These are phyloP conservation scores for Backusella liffmaniae DNA, from an alignment of 192 early-diverging fungal genomes.

Conservation along the genomic window DNA sequence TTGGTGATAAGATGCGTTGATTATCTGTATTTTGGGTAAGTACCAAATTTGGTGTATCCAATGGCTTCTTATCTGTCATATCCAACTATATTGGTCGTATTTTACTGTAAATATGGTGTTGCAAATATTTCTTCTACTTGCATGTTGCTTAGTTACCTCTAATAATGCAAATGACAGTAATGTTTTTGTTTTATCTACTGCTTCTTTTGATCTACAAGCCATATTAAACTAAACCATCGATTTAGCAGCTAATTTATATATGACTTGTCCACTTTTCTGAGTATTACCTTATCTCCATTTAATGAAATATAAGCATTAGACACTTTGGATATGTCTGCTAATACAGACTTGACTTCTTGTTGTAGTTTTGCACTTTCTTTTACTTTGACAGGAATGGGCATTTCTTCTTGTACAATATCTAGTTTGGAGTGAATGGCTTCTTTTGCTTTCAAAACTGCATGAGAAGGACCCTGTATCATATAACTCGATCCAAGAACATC, in stretches of 20 bases:
- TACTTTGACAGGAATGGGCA: neutral
- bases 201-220: neutral
- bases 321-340: constrained; percentile 14
- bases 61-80: constrained; percentile 6
- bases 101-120: too few relatives aligned
- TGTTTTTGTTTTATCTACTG: constrained; percentile 6
- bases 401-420: neutral
- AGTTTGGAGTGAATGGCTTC: neutral
- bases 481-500: neutral
- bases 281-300: neutral
- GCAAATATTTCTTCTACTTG: neutral
- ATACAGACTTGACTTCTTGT: neutral
- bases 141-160: constrained; percentile 11
- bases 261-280: neutral
- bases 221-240: constrained; percentile 3
- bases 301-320: constrained; percentile 11
- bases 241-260: neutral
- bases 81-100: neutral
- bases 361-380: neutral
- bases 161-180: neutral
- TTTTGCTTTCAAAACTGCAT: neutral
- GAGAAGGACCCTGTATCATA: neutral
- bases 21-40: neutral
- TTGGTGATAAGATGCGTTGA: neutral
- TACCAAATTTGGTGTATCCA: neutral